phyloP scores from a whole-genome alignment of 2,329 filamentous ascomycete species.

The Pyrenochaeta sp. region DNA sequence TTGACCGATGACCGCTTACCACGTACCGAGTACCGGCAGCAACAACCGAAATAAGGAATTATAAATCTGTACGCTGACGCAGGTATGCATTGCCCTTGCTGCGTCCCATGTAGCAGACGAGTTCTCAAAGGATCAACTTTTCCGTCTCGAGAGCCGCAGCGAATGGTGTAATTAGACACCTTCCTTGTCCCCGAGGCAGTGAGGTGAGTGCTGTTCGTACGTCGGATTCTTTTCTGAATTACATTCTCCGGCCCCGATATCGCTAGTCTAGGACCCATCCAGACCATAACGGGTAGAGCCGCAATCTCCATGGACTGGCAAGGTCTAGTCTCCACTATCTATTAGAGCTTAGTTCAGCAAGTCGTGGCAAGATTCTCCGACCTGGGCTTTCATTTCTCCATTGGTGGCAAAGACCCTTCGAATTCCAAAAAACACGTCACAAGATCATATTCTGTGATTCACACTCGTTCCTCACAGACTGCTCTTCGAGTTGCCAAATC shows the following conservation, averaged over 20 bases:
- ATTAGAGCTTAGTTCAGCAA: background rate
- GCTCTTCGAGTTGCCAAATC: slow-evolving; percentile 54
- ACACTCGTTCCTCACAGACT: slow-evolving; percentile 49
- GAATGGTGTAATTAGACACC: background rate
- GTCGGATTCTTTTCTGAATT: background rate
- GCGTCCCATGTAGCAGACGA: background rate
- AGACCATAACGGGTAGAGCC: slow-evolving; percentile 14
- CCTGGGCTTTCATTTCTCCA: background rate
- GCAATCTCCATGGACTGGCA: slow-evolving; percentile 6
- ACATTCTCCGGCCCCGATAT: slow-evolving; percentile 4
- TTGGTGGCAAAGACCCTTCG: background rate
- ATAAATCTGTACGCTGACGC: slow-evolving; percentile 9
- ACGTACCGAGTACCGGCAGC: slow-evolving; percentile 4
- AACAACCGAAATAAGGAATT: background rate
- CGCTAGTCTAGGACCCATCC: background rate
- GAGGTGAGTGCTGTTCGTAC: background rate
- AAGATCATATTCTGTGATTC: background rate
- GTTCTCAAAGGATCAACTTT: background rate
- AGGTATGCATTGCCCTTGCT: background rate
- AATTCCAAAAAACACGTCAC: background rate
- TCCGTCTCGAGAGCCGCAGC: background rate
- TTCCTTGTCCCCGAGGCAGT: background rate
- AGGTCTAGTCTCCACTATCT: background rate
- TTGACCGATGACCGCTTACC: slow-evolving; percentile 2
- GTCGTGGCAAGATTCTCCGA: background rate